phyloP scores from a whole-genome alignment of 352 stramenopile species.

The Phytophthora sp. region DNA sequence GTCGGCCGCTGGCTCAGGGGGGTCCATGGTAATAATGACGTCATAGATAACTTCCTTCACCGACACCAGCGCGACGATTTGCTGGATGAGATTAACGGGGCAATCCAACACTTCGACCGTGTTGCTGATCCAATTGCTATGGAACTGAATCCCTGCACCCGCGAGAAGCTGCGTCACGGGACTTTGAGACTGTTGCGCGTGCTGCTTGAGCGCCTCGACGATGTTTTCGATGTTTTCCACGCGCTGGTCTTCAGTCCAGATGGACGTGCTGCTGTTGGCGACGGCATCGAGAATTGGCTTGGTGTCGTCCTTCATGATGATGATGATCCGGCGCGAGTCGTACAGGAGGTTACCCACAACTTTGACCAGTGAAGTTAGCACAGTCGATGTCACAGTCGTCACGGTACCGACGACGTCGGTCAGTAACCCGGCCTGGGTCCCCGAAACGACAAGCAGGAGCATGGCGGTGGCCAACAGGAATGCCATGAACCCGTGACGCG shows the following conservation, averaged over 20 bases:
- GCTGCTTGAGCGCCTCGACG: constrained; percentile 25
- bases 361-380: constrained; percentile 27
- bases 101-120: constrained; percentile 39
- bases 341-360: constrained; percentile 4
- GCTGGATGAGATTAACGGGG: constrained; percentile 24
- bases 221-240: constrained; percentile 28
- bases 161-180: constrained; percentile 21
- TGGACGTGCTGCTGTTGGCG: constrained; percentile 15
- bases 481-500: constrained; percentile 14
- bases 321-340: constrained; percentile 23
- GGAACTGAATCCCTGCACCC: constrained; percentile 2
- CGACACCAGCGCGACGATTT: constrained; percentile 21
- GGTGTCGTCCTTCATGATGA: constrained; percentile 21
- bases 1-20: constrained; percentile 18
- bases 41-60: constrained; percentile 44
- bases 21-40: constrained; percentile 23
- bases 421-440: constrained; percentile 13
- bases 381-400: background rate
- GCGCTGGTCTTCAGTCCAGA: constrained; percentile 31
- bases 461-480: constrained; percentile 16
- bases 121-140: constrained; percentile 49
- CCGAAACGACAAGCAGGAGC: constrained; percentile 14
- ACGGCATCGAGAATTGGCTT: constrained; percentile 7
- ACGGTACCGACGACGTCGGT: constrained; percentile 6
- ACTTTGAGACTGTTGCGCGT: constrained; percentile 15